Evolutionary conservation across 2,329 filamentous ascomycete species (phyloP).

Genomic region (Fusarium sp.): DNA sequence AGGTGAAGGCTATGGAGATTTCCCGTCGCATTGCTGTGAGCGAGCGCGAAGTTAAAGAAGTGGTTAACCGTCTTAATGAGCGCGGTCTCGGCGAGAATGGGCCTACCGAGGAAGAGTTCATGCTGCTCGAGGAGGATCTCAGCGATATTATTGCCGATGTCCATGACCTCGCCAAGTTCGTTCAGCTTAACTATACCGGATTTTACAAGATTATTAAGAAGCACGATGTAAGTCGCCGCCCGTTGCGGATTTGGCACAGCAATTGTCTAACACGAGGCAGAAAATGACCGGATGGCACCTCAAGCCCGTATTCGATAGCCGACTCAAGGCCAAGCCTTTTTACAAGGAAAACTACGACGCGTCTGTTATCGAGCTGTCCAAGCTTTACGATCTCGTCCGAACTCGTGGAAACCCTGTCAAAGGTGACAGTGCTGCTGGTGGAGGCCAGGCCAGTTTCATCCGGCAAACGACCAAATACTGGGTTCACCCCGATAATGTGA

Average conservation of each 20-base stretch:
- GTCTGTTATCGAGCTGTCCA: constrained; percentile 93
- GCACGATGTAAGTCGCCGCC: constrained; percentile 78
- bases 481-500: constrained; percentile 99
- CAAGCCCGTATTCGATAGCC: constrained; percentile 93
- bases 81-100: constrained; percentile 67
- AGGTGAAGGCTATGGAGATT: constrained; percentile 97
- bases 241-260: background rate
- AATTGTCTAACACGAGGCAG: constrained; percentile 59
- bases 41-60: constrained; percentile 90
- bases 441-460: constrained; percentile 93
- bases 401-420: constrained; percentile 92
- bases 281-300: constrained; percentile 96
- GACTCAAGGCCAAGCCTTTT: constrained; percentile 95
- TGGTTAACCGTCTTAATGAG: constrained; percentile 79
- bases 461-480: constrained; percentile 99
- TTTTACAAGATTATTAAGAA: constrained; percentile 99
- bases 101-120: constrained; percentile 90
- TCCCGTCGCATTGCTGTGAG: constrained; percentile 87
- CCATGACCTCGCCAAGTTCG: constrained; percentile 97
- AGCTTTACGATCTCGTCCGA: constrained; percentile 92
- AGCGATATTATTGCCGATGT: constrained; percentile 99
- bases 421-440: constrained; percentile 91
- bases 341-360: constrained; percentile 99
- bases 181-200: constrained; percentile 97
- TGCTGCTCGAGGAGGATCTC: constrained; percentile 91